These are phyloP conservation scores for Paecilomyces sp. DNA, from an alignment of 2,329 filamentous ascomycete genomes.

Conservation along the genomic window DNA sequence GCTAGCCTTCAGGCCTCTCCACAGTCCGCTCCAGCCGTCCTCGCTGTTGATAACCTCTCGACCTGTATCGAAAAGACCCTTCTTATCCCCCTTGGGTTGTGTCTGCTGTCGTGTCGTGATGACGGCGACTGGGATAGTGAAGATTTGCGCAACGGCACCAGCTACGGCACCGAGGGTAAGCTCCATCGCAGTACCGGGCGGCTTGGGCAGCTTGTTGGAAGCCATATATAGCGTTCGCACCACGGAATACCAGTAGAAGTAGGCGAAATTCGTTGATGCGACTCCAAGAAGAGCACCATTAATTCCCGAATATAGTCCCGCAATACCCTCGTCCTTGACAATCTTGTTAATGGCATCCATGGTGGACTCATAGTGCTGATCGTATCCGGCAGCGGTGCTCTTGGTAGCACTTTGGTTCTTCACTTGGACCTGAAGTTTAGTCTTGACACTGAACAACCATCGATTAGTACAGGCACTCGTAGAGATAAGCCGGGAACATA, in stretches of 20 bases:
- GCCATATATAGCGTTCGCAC: conserved; percentile 73
- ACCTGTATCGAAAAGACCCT: conserved; percentile 79
- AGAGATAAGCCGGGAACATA: conserved; percentile 42
- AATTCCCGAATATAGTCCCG: conserved; percentile 84
- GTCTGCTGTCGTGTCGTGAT: conserved; percentile 96
- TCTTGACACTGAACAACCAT: conserved; percentile 69
- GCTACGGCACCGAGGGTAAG: conserved; percentile 78
- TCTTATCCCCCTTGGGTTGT: conserved; percentile 73
- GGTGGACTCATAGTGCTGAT: conserved; percentile 76
- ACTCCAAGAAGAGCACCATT: conserved; percentile 81
- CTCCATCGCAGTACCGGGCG: conserved; percentile 74
- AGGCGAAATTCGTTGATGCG: conserved; percentile 96
- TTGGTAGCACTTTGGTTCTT: conserved; percentile 51
- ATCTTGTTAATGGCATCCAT: conserved; percentile 86
- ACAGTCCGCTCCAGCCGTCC: conserved; percentile 81
- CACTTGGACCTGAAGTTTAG: conserved; percentile 88
- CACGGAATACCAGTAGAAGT: conserved; percentile 98
- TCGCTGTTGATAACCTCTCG: conserved; percentile 84
- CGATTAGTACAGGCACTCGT: conserved; percentile 9
- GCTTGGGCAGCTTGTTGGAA: conserved; percentile 48
- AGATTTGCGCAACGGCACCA: conserved; percentile 85
- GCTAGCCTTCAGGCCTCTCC: conserved; percentile 93
- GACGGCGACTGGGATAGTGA: conserved; percentile 93
- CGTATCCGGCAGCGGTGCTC: conserved; percentile 37
- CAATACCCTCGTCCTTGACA: conserved; percentile 66